Percentiles rank a stretch among this genome's conserved stretches.
These are phyloP conservation scores for Moringa oleifera DNA, from an alignment of 345 rosid genomes.

Conservation along the genomic window DNA sequence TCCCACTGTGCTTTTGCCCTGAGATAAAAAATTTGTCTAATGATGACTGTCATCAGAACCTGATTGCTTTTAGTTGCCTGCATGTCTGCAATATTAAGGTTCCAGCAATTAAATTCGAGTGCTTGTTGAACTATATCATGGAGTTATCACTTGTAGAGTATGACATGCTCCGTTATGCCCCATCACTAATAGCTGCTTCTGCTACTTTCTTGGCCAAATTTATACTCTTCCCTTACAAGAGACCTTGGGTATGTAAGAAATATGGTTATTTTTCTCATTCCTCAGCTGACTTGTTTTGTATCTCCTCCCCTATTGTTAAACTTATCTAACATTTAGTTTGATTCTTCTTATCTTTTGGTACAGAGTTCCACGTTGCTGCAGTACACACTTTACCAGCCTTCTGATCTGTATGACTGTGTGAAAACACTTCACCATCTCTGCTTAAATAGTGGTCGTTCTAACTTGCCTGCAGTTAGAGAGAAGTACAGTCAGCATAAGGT, in stretches of 20 bases:
- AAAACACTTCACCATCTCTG: conserved; percentile 65
- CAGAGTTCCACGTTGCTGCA: conserved; percentile 80
- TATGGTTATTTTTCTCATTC: too few species aligned
- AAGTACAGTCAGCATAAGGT: conserved; percentile 92
- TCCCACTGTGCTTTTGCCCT: neutral
- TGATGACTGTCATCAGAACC: neutral
- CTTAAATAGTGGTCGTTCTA: conserved; percentile 31
- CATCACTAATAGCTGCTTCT: conserved; percentile 85
- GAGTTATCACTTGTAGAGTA: conserved; percentile 84
- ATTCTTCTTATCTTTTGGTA: conserved; percentile 7
- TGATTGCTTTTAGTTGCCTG: too few species aligned
- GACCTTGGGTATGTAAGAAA: conserved; percentile 84
- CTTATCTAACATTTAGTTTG: neutral
- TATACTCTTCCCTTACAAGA: conserved; percentile 60
- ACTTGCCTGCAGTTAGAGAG: conserved; percentile 71
- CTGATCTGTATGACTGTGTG: conserved; percentile 58
- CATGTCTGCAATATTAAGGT: conserved; percentile 25
- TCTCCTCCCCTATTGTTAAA: too few species aligned
- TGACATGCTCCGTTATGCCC: conserved; percentile 62
- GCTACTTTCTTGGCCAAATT: conserved; percentile 82
- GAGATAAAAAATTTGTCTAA: neutral
- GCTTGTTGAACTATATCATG: conserved; percentile 67
- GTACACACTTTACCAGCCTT: conserved; percentile 72
- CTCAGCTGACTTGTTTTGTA: too few species aligned
- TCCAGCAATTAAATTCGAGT: conserved; percentile 67